phyloP scores from a whole-genome alignment of 2,329 filamentous ascomycete species.

The Hymenotorrendiella dingleyae region DNA sequence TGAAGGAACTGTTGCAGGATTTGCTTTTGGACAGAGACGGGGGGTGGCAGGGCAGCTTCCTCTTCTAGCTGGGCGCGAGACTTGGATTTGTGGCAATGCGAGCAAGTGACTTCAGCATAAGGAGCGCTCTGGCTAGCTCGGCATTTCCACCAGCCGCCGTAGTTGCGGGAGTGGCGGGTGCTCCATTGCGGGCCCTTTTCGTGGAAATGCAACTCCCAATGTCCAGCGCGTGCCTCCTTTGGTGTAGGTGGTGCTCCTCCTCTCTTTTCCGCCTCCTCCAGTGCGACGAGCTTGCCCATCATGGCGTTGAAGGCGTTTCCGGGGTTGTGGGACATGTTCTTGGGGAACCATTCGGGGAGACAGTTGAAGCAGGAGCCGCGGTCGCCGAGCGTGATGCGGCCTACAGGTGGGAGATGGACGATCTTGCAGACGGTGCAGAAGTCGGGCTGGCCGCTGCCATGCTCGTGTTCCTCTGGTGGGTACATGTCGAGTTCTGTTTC shows the following conservation, averaged over 20 bases:
- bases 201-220: slow-evolving; percentile 26
- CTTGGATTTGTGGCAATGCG: slow-evolving; percentile 10
- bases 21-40: not conserved
- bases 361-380: slow-evolving; percentile 23
- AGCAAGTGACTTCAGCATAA: slow-evolving; percentile 16
- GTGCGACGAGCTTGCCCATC: slow-evolving; percentile 14
- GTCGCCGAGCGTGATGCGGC: slow-evolving; percentile 17
- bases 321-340: slow-evolving; percentile 11
- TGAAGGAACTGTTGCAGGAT: not conserved
- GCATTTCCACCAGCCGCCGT: slow-evolving; percentile 28
- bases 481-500: no score
- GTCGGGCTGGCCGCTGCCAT: slow-evolving; percentile 8
- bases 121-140: slow-evolving; percentile 13
- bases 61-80: not conserved
- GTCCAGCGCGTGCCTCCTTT: not conserved
- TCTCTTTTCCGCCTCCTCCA: slow-evolving; percentile 12
- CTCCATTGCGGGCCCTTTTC: slow-evolving; percentile 19
- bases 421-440: slow-evolving; percentile 23
- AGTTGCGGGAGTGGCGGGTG: slow-evolving; percentile 8
- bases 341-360: slow-evolving; percentile 28
- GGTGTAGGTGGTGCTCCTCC: slow-evolving; percentile 6
- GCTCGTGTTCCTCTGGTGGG: slow-evolving; percentile 3
- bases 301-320: slow-evolving; percentile 16
- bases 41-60: not conserved
- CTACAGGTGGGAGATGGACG: slow-evolving; percentile 23